Evolutionary conservation across 495 filamentous ascomycete genomes (phyloP).

Genomic region (Neurospora sp.): DNA sequence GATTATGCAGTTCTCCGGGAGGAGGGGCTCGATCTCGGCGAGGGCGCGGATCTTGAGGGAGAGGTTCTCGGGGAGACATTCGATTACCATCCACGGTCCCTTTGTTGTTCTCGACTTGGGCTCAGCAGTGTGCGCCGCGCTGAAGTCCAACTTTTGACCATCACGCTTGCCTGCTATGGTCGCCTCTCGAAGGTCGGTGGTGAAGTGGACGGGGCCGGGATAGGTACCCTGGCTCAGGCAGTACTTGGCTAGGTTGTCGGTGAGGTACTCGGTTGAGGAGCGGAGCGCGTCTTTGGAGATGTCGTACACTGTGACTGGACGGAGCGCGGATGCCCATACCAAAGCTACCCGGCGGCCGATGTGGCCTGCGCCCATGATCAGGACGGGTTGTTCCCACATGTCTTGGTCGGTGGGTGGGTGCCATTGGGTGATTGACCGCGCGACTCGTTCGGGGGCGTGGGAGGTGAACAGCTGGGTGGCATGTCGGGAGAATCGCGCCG

Average conservation of each 20-base stretch:
- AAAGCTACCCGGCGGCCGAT: constrained; percentile 26
- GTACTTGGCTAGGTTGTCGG: constrained; percentile 24
- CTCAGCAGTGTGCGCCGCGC: constrained; percentile 10
- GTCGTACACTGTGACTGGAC: constrained; percentile 30
- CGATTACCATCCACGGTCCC: constrained; percentile 42
- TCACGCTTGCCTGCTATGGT: constrained; percentile 11
- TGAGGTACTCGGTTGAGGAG: constrained; percentile 21
- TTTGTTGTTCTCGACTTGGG: constrained; percentile 11
- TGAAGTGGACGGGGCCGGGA: constrained; percentile 24
- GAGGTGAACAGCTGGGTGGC: not conserved
- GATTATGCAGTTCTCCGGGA: constrained; percentile 37
- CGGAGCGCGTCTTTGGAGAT: constrained; percentile 16
- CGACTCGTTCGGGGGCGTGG: not conserved
- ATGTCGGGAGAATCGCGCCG: not conserved
- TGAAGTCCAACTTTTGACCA: constrained; percentile 1
- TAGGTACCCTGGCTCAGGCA: constrained; percentile 16
- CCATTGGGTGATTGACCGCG: constrained; percentile 9
- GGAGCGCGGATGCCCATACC: constrained; percentile 25
- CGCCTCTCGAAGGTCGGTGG: constrained; percentile 18
- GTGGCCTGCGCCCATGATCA: constrained; percentile 28
- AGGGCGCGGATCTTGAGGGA: constrained; percentile 41
- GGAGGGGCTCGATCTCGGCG: constrained; percentile 31
- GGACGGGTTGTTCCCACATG: constrained; percentile 24
- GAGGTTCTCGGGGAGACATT: constrained; percentile 46
- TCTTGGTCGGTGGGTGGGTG: constrained; percentile 14